These are phyloP conservation scores for Diaporthe sp. DNA, from an alignment of 2,329 filamentous ascomycete genomes.

Conservation along the genomic window DNA sequence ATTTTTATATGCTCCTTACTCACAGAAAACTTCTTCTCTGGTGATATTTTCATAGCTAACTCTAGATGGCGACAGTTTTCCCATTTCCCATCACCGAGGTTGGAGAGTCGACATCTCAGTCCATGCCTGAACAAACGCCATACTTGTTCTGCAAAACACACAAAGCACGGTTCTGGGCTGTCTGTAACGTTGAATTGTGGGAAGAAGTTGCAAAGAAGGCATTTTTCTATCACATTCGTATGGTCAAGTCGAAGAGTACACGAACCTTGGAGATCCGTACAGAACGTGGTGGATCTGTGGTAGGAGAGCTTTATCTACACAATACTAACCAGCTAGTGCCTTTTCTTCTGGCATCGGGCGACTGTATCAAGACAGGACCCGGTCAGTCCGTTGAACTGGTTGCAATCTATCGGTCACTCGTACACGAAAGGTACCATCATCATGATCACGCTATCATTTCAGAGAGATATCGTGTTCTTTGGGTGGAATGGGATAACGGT, in stretches of 20 bases:
- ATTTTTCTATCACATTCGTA: too few relatives aligned
- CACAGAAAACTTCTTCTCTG: too few relatives aligned
- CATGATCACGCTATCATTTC: not conserved
- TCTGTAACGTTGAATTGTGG: not conserved
- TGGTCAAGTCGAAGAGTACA: not conserved
- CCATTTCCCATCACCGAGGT: constrained; percentile 7
- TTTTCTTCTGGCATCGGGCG: not conserved
- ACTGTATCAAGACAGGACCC: not conserved
- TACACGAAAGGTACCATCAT: not conserved
- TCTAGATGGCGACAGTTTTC: not conserved
- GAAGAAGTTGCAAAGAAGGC: not conserved
- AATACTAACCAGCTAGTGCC: not conserved
- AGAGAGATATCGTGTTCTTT: constrained; percentile 7
- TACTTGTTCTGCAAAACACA: constrained; percentile 34
- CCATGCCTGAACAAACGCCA: constrained; percentile 27
- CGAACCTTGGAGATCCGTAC: not conserved
- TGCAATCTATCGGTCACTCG: not conserved
- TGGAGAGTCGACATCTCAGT: not conserved
- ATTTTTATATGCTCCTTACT: too few relatives aligned
- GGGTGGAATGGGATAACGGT: not conserved
- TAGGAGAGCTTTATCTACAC: not conserved
- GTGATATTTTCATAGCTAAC: not conserved
- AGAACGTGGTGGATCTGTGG: not conserved
- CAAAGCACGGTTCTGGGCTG: constrained; percentile 18
- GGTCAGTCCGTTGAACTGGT: not conserved